Evolutionary conservation across 2,329 filamentous ascomycete species (phyloP).

Genomic region (Elsinoe necatrix): DNA sequence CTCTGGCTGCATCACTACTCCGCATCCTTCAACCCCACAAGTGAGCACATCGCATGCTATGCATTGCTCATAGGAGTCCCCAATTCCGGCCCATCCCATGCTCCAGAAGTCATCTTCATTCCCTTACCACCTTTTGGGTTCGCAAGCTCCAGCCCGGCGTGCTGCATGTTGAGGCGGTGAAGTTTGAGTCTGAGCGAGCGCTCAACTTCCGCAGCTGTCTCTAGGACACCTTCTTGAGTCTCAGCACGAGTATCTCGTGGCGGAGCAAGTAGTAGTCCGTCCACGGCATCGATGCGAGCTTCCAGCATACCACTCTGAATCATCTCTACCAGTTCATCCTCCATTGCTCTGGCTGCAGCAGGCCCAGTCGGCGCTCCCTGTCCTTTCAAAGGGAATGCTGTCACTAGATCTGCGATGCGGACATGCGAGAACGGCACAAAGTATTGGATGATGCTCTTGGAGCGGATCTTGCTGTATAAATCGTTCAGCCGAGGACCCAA

Average conservation of each 20-base stretch:
- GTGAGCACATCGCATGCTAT: neutral
- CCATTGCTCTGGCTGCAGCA: conserved; percentile 44
- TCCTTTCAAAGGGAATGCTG: conserved; percentile 60
- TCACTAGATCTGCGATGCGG: conserved; percentile 67
- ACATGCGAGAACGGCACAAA: conserved; percentile 84
- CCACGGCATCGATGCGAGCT: conserved; percentile 76
- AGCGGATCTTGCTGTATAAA: conserved; percentile 68
- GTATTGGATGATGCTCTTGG: conserved; percentile 89
- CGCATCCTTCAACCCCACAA: neutral
- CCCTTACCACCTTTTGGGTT: conserved; percentile 14
- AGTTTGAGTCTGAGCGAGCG: conserved; percentile 67
- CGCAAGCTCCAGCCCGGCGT: conserved; percentile 60
- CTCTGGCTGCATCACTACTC: neutral
- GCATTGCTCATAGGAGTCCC: conserved; percentile 15
- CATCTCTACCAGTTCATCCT: conserved; percentile 68
- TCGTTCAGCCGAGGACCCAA: conserved; percentile 56
- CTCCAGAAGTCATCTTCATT: conserved; percentile 9
- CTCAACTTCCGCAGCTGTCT: conserved; percentile 62
- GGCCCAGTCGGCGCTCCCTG: conserved; percentile 11
- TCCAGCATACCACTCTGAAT: conserved; percentile 64
- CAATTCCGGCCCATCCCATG: conserved; percentile 3
- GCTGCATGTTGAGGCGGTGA: conserved; percentile 64
- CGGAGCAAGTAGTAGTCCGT: conserved; percentile 66
- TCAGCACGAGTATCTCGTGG: conserved; percentile 56
- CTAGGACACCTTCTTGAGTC: conserved; percentile 62